Percentiles rank a stretch among this genome's conserved stretches.
Conservation (phyloP, 2,329 filamentous ascomycete species). For the Ceratocystis destructans region DNA sequence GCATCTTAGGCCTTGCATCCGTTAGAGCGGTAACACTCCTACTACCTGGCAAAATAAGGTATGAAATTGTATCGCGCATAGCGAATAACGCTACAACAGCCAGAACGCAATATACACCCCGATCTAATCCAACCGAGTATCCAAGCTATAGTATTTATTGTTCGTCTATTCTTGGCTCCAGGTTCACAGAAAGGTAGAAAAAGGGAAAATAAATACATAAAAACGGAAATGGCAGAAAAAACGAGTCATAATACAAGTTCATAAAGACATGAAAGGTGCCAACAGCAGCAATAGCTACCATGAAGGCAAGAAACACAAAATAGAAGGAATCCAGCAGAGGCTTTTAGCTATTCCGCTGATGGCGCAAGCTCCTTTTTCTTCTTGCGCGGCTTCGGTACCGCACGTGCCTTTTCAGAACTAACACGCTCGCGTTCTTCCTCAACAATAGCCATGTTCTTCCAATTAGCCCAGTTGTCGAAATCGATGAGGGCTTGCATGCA, state of each 20-base stretch:
- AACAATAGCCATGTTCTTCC: slow-evolving; percentile 63
- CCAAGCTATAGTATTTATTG: too few species aligned
- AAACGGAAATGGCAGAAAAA: neutral
- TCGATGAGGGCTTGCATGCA: slow-evolving; percentile 99
- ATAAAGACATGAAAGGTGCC: neutral
- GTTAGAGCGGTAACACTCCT: too few species aligned
- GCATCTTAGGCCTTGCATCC: too few species aligned
- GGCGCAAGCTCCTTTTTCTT: slow-evolving; percentile 31
- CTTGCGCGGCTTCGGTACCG: slow-evolving; percentile 32
- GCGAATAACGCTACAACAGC: too few species aligned
- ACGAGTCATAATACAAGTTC: neutral
- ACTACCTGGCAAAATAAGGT: too few species aligned
- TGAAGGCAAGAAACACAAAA: too few species aligned
- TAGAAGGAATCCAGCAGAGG: too few species aligned
- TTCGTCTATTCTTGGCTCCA: too few species aligned
- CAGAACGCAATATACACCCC: too few species aligned
- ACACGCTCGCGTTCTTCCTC: slow-evolving; percentile 24
- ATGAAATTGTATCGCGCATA: too few species aligned
- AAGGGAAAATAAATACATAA: neutral
- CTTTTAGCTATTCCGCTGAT: neutral
- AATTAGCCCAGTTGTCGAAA: slow-evolving; percentile 94
- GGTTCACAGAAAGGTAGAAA: too few species aligned
- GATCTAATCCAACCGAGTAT: too few species aligned
- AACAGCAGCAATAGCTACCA: neutral
- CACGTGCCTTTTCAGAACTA: slow-evolving; percentile 25